Conservation (phyloP, 140 eudicot species). For the Anethum foeniculum region DNA sequence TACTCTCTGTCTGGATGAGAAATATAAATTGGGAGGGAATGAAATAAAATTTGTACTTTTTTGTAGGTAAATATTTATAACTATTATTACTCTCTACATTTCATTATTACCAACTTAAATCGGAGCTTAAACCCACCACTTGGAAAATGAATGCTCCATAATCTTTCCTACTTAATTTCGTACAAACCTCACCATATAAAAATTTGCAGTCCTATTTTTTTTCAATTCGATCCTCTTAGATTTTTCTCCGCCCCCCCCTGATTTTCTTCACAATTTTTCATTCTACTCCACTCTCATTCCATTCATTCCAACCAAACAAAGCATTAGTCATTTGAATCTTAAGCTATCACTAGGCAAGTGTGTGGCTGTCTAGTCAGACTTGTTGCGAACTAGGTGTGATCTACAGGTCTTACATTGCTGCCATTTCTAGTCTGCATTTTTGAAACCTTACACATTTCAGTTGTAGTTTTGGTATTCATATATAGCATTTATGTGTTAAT, state of each 20-base stretch:
- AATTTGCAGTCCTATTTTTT: neutral
- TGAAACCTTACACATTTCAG: neutral
- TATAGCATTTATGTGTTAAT: neutral
- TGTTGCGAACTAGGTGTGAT: neutral
- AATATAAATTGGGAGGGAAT: neutral
- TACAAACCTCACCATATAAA: neutral
- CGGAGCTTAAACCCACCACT: neutral
- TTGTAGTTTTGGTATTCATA: neutral
- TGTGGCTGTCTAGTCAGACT: neutral
- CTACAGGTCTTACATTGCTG: neutral
- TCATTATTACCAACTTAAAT: neutral
- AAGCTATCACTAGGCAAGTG: neutral
- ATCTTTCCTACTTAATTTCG: neutral
- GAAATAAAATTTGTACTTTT: neutral
- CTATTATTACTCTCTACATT: neutral
- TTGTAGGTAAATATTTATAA: neutral
- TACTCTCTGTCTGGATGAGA: neutral
- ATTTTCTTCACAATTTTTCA: neutral
- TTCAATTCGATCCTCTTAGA: neutral
- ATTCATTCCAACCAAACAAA: neutral
- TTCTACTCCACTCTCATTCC: neutral
- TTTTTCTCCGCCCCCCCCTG: neutral
- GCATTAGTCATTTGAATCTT: neutral
- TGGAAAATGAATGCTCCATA: neutral
- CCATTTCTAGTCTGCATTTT: neutral